Conservation (phyloP, 352 stramenopile species). For the Phytophthora palmivora region DNA sequence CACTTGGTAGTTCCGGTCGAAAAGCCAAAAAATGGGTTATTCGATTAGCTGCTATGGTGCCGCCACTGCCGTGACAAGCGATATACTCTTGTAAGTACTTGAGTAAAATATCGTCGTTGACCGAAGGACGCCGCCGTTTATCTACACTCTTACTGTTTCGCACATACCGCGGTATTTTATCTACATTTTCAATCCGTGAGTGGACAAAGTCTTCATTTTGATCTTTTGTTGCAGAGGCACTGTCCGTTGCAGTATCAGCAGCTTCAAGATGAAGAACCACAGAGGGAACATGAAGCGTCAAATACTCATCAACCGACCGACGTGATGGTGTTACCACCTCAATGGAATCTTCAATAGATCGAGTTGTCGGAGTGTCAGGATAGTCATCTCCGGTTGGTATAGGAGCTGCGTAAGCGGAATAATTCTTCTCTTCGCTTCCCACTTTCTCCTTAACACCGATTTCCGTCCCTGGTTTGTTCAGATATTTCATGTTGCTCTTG, state of each 20-base stretch:
- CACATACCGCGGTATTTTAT: slow-evolving; percentile 1
- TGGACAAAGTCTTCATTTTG: slow-evolving; percentile 13
- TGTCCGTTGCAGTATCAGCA: slow-evolving; percentile 2
- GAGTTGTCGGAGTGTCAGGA: slow-evolving; percentile 22
- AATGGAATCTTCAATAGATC: slow-evolving; percentile 28
- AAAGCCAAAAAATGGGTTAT: slow-evolving; percentile 49
- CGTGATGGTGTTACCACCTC: slow-evolving; percentile 21
- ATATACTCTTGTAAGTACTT: slow-evolving; percentile 54
- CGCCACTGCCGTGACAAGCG: slow-evolving; percentile 35
- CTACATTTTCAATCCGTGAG: background rate
- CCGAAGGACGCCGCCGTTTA: slow-evolving; percentile 5
- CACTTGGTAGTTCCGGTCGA: slow-evolving; percentile 39
- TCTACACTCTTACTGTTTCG: slow-evolving; percentile 14
- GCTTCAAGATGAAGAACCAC: slow-evolving; percentile 24
- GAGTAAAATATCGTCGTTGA: slow-evolving; percentile 41
- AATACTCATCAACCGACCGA: slow-evolving; percentile 27
- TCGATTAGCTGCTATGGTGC: slow-evolving; percentile 47
- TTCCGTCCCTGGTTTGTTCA: slow-evolving; percentile 7
- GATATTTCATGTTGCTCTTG: slow-evolving; percentile 15
- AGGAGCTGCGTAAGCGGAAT: background rate
- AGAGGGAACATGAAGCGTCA: slow-evolving; percentile 29
- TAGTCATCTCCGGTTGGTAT: slow-evolving; percentile 7
- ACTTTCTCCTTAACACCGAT: background rate
- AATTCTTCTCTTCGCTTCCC: background rate
- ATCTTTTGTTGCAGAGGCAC: slow-evolving; percentile 15